A percentile compares a stretch with the other conserved stretches of the same genome.
Evolutionary conservation across 208 protist species (phyloP).

Genomic region (Crithidia expoeki): DNA sequence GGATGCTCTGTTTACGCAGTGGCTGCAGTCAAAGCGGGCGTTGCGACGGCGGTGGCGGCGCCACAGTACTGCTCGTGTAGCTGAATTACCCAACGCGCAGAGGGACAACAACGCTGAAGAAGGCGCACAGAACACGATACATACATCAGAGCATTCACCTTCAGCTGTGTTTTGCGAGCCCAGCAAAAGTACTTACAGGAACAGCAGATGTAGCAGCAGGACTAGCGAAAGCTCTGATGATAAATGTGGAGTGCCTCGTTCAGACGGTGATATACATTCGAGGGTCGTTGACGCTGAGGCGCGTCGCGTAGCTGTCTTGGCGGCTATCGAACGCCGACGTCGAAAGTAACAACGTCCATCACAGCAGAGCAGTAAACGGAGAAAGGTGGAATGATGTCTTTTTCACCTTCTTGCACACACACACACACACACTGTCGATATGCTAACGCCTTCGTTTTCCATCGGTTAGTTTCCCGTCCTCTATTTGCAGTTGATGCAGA

Average conservation of each 20-base stretch:
- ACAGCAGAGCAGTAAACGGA: background rate
- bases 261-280: background rate
- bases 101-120: background rate
- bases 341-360: background rate
- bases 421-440: too few species aligned
- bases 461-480: too few species aligned
- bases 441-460: too few species aligned
- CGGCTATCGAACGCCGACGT: conserved; percentile 8
- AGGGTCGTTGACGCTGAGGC: background rate
- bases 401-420: too few species aligned
- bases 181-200: background rate
- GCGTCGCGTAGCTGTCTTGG: conserved; percentile 6
- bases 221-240: background rate
- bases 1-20: conserved; percentile 21
- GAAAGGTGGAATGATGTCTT: too few species aligned
- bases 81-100: background rate
- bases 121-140: background rate
- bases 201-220: conserved; percentile 4
- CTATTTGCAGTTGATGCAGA: too few species aligned
- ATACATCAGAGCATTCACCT: background rate
- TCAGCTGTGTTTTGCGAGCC: background rate
- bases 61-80: background rate
- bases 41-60: conserved; percentile 3
- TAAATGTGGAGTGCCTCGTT: background rate
- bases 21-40: conserved; percentile 18